Percentiles rank a stretch among this genome's conserved stretches.
Evolutionary conservation across 768 basidiomycete species (phyloP).

Genomic region (Cyclocybe aegerita): DNA sequence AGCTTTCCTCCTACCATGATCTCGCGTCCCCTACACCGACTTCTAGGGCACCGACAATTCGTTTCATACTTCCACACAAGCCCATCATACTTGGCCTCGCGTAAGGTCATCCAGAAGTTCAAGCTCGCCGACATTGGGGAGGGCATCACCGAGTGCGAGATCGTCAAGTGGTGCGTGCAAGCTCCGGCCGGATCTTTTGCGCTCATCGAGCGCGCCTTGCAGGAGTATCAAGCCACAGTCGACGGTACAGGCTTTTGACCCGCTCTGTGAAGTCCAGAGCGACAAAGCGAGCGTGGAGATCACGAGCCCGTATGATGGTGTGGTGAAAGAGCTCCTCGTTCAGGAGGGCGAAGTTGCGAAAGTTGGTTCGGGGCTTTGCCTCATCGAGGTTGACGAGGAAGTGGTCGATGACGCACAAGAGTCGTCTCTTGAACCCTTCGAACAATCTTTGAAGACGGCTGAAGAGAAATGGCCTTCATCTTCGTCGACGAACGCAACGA

Average conservation of each 20-base stretch:
- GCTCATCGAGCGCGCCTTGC: constrained; percentile 8
- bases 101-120: constrained; percentile 54
- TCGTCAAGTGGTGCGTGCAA: constrained; percentile 74
- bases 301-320: constrained; percentile 81
- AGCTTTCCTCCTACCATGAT: constrained; percentile 27
- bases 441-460: neutral
- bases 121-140: constrained; percentile 87
- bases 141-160: constrained; percentile 89
- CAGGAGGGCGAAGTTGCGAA: constrained; percentile 83
- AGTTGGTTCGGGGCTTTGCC: constrained; percentile 75
- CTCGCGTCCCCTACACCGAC: constrained; percentile 29
- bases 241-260: constrained; percentile 62
- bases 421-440: constrained; percentile 14
- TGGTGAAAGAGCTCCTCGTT: constrained; percentile 70
- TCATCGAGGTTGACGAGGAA: constrained; percentile 80
- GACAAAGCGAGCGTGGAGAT: constrained; percentile 93
- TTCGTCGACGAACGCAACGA: constrained; percentile 5
- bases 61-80: constrained; percentile 33
- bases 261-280: constrained; percentile 82
- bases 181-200: constrained; percentile 26
- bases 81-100: constrained; percentile 24
- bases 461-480: constrained; percentile 1
- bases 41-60: constrained; percentile 26
- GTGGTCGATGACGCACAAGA: constrained; percentile 18
- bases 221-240: constrained; percentile 65